Evolutionary conservation across 2,329 filamentous ascomycete genomes (phyloP).

Genomic region (Neophaeococcomyces aloes): DNA sequence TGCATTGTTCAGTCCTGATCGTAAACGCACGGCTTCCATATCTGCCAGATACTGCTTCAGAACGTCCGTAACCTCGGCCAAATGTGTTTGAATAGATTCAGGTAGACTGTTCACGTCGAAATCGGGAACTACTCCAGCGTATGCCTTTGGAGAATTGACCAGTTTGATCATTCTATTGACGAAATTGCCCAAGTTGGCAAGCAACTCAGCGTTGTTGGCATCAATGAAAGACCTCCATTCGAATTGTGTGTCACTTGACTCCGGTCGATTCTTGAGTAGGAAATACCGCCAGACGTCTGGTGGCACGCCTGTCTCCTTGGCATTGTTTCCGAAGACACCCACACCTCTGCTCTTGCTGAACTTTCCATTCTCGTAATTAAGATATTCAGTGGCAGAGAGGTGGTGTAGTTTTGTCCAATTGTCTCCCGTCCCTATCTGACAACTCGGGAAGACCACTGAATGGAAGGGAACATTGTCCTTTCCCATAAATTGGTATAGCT

Average conservation of each 20-base stretch:
- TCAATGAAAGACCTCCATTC: constrained; percentile 77
- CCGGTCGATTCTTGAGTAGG: constrained; percentile 72
- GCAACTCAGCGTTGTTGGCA: constrained; percentile 80
- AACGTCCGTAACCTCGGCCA: constrained; percentile 41
- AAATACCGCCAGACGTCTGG: constrained; percentile 92
- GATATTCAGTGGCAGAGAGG: constrained; percentile 78
- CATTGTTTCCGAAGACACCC: constrained; percentile 85
- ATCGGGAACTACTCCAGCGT: constrained; percentile 58
- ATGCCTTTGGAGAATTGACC: constrained; percentile 56
- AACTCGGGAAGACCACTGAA: constrained; percentile 82
- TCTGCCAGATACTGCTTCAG: constrained; percentile 48
- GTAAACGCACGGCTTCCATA: constrained; percentile 51
- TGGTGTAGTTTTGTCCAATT: constrained; percentile 85
- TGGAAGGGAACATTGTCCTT: constrained; percentile 86
- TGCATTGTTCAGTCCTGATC: constrained; percentile 43
- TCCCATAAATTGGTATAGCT: constrained; percentile 90
- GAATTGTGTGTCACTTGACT: constrained; percentile 79
- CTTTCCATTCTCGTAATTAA: constrained; percentile 81
- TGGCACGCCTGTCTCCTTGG: constrained; percentile 72
- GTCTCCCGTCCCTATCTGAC: constrained; percentile 71
- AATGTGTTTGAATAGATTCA: constrained; percentile 30
- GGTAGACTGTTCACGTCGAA: constrained; percentile 32
- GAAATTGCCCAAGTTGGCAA: constrained; percentile 62
- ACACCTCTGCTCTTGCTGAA: constrained; percentile 86
- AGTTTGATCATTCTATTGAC: constrained; percentile 67